These are phyloP conservation scores for Arthrobotrys pseudoclavata DNA, from an alignment of 2,329 filamentous ascomycete species.

Conservation along the genomic window DNA sequence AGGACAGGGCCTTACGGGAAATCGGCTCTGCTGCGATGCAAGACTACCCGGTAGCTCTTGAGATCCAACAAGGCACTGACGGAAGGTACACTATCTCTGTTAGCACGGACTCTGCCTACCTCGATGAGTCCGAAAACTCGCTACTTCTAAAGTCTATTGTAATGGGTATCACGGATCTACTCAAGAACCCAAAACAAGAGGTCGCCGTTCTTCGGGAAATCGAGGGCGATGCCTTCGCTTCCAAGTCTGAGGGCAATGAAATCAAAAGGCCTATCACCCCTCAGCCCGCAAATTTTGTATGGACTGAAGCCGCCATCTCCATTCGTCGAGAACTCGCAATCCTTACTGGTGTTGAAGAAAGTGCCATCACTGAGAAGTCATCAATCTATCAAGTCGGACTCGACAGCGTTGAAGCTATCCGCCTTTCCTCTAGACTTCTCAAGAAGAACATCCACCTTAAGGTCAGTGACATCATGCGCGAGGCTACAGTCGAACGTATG, in stretches of 20 bases:
- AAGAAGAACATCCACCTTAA: constrained; percentile 73
- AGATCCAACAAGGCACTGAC: constrained; percentile 73
- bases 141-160: constrained; percentile 68
- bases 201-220: constrained; percentile 35
- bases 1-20: constrained; percentile 28
- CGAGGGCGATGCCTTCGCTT: background rate
- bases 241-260: background rate
- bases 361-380: constrained; percentile 72
- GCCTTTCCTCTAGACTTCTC: constrained; percentile 80
- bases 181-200: constrained; percentile 42
- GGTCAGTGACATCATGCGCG: constrained; percentile 82
- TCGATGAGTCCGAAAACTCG: constrained; percentile 64
- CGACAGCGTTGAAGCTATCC: constrained; percentile 93
- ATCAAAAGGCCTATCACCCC: constrained; percentile 6
- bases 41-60: constrained; percentile 84
- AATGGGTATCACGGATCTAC: constrained; percentile 63
- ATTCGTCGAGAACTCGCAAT: constrained; percentile 75
- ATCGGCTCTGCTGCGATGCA: constrained; percentile 65
- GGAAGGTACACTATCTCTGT: constrained; percentile 68
- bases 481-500: constrained; percentile 77
- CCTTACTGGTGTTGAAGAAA: constrained; percentile 72
- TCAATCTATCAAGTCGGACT: constrained; percentile 86
- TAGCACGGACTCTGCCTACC: constrained; percentile 63
- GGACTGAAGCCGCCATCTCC: constrained; percentile 71
- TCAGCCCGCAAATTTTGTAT: constrained; percentile 69